A percentile compares a stretch with the other conserved stretches of the same genome.
phyloP scores from a whole-genome alignment of 2,329 filamentous ascomycete species.

The Xylariaceae sp. region DNA sequence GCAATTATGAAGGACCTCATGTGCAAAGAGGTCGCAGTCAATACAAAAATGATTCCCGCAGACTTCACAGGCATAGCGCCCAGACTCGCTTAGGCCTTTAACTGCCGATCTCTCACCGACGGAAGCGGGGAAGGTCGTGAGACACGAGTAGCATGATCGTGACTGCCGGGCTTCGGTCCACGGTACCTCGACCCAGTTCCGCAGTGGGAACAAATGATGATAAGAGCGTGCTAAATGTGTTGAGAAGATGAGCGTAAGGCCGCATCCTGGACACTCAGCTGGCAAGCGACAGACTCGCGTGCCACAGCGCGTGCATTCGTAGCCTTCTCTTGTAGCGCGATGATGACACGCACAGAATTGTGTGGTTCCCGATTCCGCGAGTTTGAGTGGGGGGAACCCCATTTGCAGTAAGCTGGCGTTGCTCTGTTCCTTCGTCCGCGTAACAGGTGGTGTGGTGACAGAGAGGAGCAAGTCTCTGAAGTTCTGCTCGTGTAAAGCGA shows the following conservation, averaged over 20 bases:
- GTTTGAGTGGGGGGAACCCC: constrained; percentile 88
- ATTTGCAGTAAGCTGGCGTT: constrained; percentile 81
- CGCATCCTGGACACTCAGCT: constrained; percentile 86
- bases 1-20: constrained; percentile 94
- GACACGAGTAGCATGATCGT: constrained; percentile 74
- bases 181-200: constrained; percentile 86
- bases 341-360: constrained; percentile 92
- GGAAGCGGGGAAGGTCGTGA: constrained; percentile 62
- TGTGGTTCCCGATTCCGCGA: constrained; percentile 62
- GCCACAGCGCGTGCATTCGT: constrained; percentile 84
- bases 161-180: constrained; percentile 69
- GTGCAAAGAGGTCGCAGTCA: constrained; percentile 93
- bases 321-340: constrained; percentile 77
- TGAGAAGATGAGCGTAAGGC: constrained; percentile 87
- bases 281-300: constrained; percentile 88
- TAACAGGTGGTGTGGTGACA: constrained; percentile 84
- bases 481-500: constrained; percentile 84
- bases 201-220: constrained; percentile 85
- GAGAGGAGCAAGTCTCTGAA: constrained; percentile 86
- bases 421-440: constrained; percentile 60
- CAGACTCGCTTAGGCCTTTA: constrained; percentile 78
- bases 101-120: constrained; percentile 18
- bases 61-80: constrained; percentile 83
- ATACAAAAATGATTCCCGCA: constrained; percentile 94
- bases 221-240: constrained; percentile 93